Conservation (phyloP, 2,329 filamentous ascomycete species). For the Pseudocercospora musae region DNA sequence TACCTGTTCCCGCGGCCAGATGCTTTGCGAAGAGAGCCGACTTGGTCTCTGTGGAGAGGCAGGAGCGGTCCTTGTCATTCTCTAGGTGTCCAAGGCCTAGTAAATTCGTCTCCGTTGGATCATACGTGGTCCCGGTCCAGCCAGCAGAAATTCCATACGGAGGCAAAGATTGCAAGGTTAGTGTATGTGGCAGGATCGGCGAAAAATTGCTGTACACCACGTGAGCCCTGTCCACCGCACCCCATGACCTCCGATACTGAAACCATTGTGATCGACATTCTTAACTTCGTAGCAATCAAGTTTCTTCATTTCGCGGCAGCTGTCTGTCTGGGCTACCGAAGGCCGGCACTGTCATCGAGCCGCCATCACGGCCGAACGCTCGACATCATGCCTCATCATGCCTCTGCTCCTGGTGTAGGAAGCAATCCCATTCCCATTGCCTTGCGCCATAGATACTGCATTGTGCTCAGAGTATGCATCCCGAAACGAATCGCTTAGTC, state of each 20-base stretch:
- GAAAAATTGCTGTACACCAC: neutral
- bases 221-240: neutral
- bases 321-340: slow-evolving; percentile 19
- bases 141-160: neutral
- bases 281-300: slow-evolving; percentile 14
- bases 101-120: too few species aligned
- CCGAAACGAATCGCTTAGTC: slow-evolving; percentile 15
- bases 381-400: slow-evolving; percentile 3
- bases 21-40: too few species aligned
- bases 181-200: neutral
- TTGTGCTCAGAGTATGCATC: slow-evolving; percentile 12
- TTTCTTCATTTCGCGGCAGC: slow-evolving; percentile 19
- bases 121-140: too few species aligned
- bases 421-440: slow-evolving; percentile 13
- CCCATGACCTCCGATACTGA: neutral
- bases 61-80: too few species aligned
- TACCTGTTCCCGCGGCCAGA: too few species aligned
- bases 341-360: slow-evolving; percentile 11
- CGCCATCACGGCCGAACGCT: neutral
- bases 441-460: slow-evolving; percentile 14
- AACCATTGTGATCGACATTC: neutral
- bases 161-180: neutral
- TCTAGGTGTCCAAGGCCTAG: too few species aligned
- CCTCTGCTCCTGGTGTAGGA: slow-evolving; percentile 7
- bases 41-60: too few species aligned